Evolutionary conservation across 169 alveolate species (phyloP), one percentile per base, ranked within the genome.

Genomic region (Cryptosporidium bovis): DNA sequence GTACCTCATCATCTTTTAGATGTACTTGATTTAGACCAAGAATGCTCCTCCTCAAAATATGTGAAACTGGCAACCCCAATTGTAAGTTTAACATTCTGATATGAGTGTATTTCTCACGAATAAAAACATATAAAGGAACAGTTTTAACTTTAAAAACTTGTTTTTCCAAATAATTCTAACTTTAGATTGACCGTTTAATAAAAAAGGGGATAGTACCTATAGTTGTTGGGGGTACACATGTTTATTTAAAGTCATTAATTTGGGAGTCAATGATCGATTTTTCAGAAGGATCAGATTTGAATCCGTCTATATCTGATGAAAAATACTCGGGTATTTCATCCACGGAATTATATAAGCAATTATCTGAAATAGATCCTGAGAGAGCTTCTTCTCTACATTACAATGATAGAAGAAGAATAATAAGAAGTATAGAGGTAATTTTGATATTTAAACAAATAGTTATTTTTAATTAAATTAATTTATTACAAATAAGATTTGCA

Each of bases 181-280:
- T 66, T 24, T 60, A 77, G 87, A 77, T 77, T 13, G 71, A 77
- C 29, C 18, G 20, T 27, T 40, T 77, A 5, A 20, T 60, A 16
- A 31, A 40, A 36, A 51, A 62, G 16, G 2, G 31, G 29, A 20
- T 2, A 29, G 36, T 62, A 58, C 87, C 87, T 36, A 77, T 77
- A 24, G 40, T 77, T 60, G 87, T 77, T 60, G 87, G 87, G 20
- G 87, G 87, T 15, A 77, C 77, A 16, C 87, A 77, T 36, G 64
- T 77, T 68, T 77, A 77, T 48, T 33, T 77, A 10, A 77, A 77
- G 29, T 68, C 77, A 18, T 62, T 77, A 8, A 77, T 77, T 58
- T 77, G 87, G 87, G 46, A 56, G 51, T 77, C 87, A 13, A 16
- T 77, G 10, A 60, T 77, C n/a, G 71, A 60, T 48, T 69, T 16